Percentiles rank a stretch among this genome's conserved stretches.
These are phyloP conservation scores for Boeremia lycopersici DNA, from an alignment of 2,329 filamentous ascomycete genomes.

Conservation along the genomic window DNA sequence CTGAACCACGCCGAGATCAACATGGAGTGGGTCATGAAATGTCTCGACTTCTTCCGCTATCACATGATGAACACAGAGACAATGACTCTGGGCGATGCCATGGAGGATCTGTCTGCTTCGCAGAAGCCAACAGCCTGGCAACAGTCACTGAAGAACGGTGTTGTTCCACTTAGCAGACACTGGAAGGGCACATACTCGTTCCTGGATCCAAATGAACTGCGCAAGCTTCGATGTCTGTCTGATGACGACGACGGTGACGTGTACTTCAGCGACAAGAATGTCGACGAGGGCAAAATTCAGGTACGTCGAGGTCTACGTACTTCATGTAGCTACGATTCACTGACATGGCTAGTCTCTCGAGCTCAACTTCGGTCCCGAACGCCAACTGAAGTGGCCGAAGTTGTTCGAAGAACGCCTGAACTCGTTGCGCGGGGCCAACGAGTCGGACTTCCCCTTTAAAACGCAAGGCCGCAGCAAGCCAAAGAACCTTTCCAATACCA, in stretches of 20 bases:
- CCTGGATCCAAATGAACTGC: conserved; percentile 34
- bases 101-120: conserved; percentile 41
- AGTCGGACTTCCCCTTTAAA: conserved; percentile 7
- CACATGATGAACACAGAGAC: conserved; percentile 52
- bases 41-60: conserved; percentile 60
- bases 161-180: conserved; percentile 46
- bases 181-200: conserved; percentile 61
- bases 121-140: conserved; percentile 54
- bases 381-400: conserved; percentile 42
- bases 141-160: conserved; percentile 42
- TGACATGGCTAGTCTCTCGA: conserved; percentile 39
- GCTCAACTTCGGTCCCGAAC: conserved; percentile 37
- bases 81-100: conserved; percentile 46
- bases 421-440: conserved; percentile 37
- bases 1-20: conserved; percentile 48
- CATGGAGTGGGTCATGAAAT: conserved; percentile 54
- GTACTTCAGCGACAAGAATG: conserved; percentile 40
- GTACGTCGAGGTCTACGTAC: conserved; percentile 18
- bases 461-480: conserved; percentile 15
- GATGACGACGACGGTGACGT: conserved; percentile 27
- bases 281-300: conserved; percentile 38
- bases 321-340: neutral
- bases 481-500: conserved; percentile 6
- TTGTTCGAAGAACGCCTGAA: conserved; percentile 50
- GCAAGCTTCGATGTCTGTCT: conserved; percentile 20